Base-by-base conservation (phyloP, 1,139 yeast genomes). In the Arxiozyma heterogenica region DNA sequence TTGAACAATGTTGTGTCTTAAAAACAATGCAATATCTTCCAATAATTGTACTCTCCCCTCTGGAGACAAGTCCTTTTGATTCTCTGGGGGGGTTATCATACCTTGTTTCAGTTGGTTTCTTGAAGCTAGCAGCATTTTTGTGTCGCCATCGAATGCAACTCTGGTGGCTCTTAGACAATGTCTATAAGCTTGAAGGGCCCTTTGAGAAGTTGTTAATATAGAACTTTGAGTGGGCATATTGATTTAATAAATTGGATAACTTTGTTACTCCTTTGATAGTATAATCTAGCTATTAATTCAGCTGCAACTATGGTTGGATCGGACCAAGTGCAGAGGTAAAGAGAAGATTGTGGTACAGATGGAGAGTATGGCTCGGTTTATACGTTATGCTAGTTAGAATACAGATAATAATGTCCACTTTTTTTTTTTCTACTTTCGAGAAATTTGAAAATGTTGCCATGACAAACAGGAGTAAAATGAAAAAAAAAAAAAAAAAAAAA, bases 1-100 rank as follows among this genome's bases (percentile, higher is more conserved):
- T 71, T 93, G 98, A 1, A 93, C 97, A 22, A 93, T 76, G 69
- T 93, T 91, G 56, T 77, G 74, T 51, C 80, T 74, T 57, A 93
- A 74, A 59, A 90, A 84, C 51, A 69, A 67, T 4, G 91, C 82
- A 34, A 91, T 84, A 41, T 84, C 94, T 54, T 83, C 78, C 58
- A 89, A 73, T 60, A 86, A 80, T 52, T 71, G 64, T 50, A 88
- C 73, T 57, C 87, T 84, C 57, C 80, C 79, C 8, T 76, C 78
- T 1, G 55, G 50, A 15, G 55, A 46, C 1, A 66, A 64, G 2
- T 74, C 59, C 57, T 78, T 72, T 11, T 71, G 72, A 8, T 64
- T 61, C 50, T 66, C 66, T 38, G 75, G 74, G 47, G 75, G 75
- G 23, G 75, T 71, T 45, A 73, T 69, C 68, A 84, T 84, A 3